phyloP scores from a whole-genome alignment of 345 rosid species.

The Dimocarpus longan region DNA sequence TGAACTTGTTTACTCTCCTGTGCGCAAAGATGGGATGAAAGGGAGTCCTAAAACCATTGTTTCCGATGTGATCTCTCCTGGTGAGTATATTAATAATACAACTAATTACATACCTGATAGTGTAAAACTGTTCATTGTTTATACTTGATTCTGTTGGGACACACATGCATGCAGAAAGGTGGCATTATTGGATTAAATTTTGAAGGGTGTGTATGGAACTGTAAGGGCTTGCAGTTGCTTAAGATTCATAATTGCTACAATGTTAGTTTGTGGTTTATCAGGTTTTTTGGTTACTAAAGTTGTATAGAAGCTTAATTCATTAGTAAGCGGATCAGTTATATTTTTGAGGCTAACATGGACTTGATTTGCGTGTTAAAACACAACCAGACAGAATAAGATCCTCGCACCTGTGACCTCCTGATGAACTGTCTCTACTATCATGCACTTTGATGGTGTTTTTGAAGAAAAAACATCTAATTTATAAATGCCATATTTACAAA shows the following conservation, averaged over 20 bases:
- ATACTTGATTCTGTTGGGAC: not conserved
- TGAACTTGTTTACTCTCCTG: slow-evolving; percentile 82
- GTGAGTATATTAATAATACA: slow-evolving; percentile 44
- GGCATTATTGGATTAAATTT: not conserved
- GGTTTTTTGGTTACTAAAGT: no score
- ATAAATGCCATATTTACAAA: not conserved
- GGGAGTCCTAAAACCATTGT: slow-evolving; percentile 69
- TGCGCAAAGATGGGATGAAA: slow-evolving; percentile 78
- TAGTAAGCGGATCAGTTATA: no score
- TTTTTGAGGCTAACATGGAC: no score
- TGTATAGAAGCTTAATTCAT: no score
- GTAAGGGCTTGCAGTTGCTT: not conserved
- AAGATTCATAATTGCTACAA: not conserved
- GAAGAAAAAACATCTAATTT: not conserved
- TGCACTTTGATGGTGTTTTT: not conserved
- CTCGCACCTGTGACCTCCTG: no score
- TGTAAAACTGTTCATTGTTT: not conserved
- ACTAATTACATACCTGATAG: not conserved
- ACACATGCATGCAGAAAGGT: not conserved
- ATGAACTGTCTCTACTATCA: no score
- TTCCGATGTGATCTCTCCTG: slow-evolving; percentile 73
- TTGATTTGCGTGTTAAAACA: no score
- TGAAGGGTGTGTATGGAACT: not conserved
- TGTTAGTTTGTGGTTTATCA: no score
- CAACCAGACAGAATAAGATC: no score